These are phyloP conservation scores for Backusella tuberculispora DNA, from an alignment of 192 early-diverging fungal genomes.

Conservation along the genomic window DNA sequence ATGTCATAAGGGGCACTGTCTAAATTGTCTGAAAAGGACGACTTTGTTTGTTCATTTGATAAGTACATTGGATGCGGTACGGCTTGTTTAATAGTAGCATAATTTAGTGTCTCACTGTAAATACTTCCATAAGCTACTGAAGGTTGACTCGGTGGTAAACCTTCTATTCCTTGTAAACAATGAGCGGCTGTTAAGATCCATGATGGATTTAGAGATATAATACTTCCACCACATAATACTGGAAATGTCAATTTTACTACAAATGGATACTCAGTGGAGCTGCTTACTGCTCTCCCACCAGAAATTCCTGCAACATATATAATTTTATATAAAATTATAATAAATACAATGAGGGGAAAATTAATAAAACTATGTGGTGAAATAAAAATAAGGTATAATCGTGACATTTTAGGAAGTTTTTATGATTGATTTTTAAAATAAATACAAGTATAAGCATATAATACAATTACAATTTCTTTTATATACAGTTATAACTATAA, in stretches of 20 bases:
- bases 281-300: neutral
- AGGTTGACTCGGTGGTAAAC: neutral
- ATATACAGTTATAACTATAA: neutral
- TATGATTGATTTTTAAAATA: neutral
- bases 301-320: neutral
- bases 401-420: neutral
- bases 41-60: neutral
- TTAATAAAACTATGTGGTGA: neutral
- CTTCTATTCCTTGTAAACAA: constrained; percentile 16
- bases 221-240: constrained; percentile 17
- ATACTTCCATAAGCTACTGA: constrained; percentile 12
- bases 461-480: no score
- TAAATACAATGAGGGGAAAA: neutral
- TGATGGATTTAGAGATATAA: constrained; percentile 22
- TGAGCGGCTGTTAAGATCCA: constrained; percentile 24
- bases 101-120: neutral
- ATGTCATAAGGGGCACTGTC: constrained; percentile 23
- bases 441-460: no score
- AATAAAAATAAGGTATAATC: neutral
- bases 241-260: constrained; percentile 13
- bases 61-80: constrained; percentile 11
- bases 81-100: constrained; percentile 10
- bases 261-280: constrained; percentile 2
- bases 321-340: neutral
- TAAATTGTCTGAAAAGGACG: neutral